These are phyloP conservation scores for Fraxinus sp. DNA, from an alignment of 305 asterid genomes.

Conservation along the genomic window DNA sequence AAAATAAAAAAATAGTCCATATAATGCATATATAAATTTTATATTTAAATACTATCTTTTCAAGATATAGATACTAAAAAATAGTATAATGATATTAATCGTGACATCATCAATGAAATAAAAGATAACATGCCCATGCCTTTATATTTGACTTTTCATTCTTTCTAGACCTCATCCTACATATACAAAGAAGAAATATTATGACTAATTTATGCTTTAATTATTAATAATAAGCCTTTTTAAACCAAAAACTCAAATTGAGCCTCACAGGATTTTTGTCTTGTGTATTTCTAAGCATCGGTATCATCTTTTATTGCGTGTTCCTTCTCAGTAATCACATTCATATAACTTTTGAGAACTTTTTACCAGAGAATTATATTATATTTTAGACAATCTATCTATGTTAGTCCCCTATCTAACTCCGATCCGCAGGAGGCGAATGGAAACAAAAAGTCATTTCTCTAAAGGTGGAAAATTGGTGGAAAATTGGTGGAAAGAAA, in stretches of 20 bases:
- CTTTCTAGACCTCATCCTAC: not conserved
- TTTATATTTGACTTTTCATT: not conserved
- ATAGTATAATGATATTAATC: not conserved
- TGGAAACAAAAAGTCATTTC: not conserved
- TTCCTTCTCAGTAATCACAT: not conserved
- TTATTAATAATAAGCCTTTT: not conserved
- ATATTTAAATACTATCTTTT: not conserved
- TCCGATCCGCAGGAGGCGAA: not conserved
- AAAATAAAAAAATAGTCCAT: not conserved
- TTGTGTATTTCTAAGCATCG: not conserved
- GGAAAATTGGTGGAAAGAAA: no score
- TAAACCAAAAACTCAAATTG: not conserved
- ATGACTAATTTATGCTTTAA: not conserved
- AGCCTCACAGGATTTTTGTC: not conserved
- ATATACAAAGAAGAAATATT: not conserved
- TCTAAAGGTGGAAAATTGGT: no score
- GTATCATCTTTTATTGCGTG: no score
- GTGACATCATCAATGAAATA: not conserved
- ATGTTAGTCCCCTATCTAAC: not conserved
- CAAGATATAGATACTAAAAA: not conserved
- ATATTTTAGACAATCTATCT: no score
- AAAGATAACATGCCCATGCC: not conserved
- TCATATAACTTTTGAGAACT: not conserved
- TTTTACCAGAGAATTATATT: no score
- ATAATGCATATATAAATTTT: not conserved